Conservation (phyloP, 805 yeast species). For the Yamadazyma paraphyllophila region DNA sequence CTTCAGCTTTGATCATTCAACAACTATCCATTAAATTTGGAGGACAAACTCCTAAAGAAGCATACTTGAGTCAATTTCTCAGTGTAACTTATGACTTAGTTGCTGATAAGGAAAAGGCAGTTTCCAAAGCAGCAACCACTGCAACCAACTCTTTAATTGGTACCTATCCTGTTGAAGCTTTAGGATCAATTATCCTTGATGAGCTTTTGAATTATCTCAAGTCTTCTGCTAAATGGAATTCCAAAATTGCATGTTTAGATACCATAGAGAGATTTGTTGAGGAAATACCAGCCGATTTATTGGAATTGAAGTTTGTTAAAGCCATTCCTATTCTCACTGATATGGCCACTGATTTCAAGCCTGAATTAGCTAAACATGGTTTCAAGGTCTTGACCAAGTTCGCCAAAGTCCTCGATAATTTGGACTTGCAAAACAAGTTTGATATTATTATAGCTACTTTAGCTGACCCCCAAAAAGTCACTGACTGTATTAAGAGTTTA, state of each 20-base stretch:
- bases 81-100: conserved; percentile 64
- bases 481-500: conserved; percentile 82
- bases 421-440: conserved; percentile 84
- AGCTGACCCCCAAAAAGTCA: conserved; percentile 85
- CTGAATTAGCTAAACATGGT: conserved; percentile 89
- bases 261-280: conserved; percentile 70
- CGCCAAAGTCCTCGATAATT: conserved; percentile 83
- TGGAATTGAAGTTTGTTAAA: conserved; percentile 75
- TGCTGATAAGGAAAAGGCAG: conserved; percentile 85
- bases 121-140: conserved; percentile 80
- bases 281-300: conserved; percentile 79
- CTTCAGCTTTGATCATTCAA: conserved; percentile 64
- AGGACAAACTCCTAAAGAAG: conserved; percentile 71
- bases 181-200: conserved; percentile 67
- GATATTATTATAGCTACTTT: conserved; percentile 81
- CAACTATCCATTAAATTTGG: conserved; percentile 57
- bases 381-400: conserved; percentile 63
- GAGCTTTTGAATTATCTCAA: conserved; percentile 60
- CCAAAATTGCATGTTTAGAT: conserved; percentile 77
- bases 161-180: conserved; percentile 72
- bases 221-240: conserved; percentile 91
- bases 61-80: conserved; percentile 64
- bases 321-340: conserved; percentile 85
- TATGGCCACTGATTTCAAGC: conserved; percentile 92
- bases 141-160: conserved; percentile 71